A percentile compares a stretch with the other conserved stretches of the same genome.
These are phyloP conservation scores for Scheffersomyces cryptocercus DNA, from an alignment of 1,139 yeast genomes.

Conservation along the genomic window DNA sequence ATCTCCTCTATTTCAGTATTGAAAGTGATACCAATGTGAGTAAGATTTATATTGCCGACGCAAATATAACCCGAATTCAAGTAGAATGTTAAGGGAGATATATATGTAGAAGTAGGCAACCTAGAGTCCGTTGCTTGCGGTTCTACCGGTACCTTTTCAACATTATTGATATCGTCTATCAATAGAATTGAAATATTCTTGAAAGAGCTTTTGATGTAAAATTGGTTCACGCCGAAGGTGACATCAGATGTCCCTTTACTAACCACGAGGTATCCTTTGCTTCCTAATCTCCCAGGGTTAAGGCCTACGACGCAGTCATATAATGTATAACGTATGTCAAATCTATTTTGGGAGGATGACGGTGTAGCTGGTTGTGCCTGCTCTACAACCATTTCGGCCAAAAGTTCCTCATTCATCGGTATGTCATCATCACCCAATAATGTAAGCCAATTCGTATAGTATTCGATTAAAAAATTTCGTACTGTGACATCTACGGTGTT, in stretches of 20 bases:
- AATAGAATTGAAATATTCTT: constrained; percentile 49
- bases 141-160: constrained; percentile 19
- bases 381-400: constrained; percentile 1
- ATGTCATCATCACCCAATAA: constrained; percentile 2
- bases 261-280: constrained; percentile 53
- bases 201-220: constrained; percentile 44
- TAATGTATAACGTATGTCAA: constrained; percentile 47
- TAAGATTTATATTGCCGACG: constrained; percentile 44
- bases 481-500: constrained; percentile 36
- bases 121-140: constrained; percentile 10
- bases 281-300: constrained; percentile 56
- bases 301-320: constrained; percentile 58
- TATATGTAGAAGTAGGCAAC: constrained; percentile 7
- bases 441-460: constrained; percentile 57
- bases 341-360: constrained; percentile 7
- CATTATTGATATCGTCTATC: constrained; percentile 54
- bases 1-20: constrained; percentile 26
- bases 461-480: constrained; percentile 49
- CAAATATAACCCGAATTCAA: constrained; percentile 42
- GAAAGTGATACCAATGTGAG: constrained; percentile 43
- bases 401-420: background rate
- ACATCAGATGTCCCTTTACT: constrained; percentile 56
- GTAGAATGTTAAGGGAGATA: constrained; percentile 11
- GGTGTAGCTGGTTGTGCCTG: background rate
- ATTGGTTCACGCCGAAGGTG: constrained; percentile 30